Conservation (phyloP, 257 asterid species). For the Coffea eugenioides region DNA sequence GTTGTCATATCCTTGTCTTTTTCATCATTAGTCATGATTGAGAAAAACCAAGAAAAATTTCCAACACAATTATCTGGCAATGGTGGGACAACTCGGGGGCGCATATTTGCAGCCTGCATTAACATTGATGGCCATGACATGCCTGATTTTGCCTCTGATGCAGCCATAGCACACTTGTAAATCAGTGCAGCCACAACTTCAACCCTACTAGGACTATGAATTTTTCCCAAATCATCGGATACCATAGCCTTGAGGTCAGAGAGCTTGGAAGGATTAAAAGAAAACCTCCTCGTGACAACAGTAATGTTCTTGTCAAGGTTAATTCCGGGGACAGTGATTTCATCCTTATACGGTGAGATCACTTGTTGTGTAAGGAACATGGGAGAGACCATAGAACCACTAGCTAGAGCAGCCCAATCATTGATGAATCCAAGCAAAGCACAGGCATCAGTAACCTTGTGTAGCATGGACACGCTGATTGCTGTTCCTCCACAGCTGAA, state of each 20-base stretch:
- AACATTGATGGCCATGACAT: constrained; percentile 1
- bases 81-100: constrained; percentile 14
- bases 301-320: not conserved
- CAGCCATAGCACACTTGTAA: constrained; percentile 11
- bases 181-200: constrained; percentile 16
- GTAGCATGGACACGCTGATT: too few species aligned
- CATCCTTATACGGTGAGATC: not conserved
- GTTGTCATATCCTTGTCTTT: not conserved
- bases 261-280: not conserved
- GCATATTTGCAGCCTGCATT: constrained; percentile 1
- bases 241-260: constrained; percentile 6
- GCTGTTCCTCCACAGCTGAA: too few species aligned
- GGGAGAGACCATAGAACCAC: too few species aligned
- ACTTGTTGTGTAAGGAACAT: not conserved
- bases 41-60: not conserved
- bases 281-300: not conserved
- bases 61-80: constrained; percentile 11
- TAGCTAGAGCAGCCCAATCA: too few species aligned
- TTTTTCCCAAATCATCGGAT: not conserved
- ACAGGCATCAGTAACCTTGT: too few species aligned
- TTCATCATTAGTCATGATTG: not conserved
- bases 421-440: too few species aligned
- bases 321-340: not conserved
- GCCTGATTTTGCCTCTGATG: not conserved
- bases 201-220: constrained; percentile 12